These are phyloP conservation scores for Dactylonectria macrodidyma DNA, from an alignment of 2,329 filamentous ascomycete species.

Conservation along the genomic window DNA sequence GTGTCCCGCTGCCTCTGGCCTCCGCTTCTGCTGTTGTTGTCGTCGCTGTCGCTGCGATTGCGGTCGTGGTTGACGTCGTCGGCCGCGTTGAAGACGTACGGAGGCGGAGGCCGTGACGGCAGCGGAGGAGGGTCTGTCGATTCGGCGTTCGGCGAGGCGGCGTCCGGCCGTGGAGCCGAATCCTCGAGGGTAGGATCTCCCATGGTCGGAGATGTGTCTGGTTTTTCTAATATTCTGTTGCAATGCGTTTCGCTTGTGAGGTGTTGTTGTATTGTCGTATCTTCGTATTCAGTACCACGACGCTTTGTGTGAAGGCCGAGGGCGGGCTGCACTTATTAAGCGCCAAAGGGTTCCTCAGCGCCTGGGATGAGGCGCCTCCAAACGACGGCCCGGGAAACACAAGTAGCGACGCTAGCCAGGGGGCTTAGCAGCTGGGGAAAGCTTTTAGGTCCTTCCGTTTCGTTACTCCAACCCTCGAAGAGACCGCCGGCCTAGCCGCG, in stretches of 20 bases:
- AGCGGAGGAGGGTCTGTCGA: constrained; percentile 18
- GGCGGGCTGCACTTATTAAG: too few species aligned
- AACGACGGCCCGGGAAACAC: too few species aligned
- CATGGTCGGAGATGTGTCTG: constrained; percentile 25
- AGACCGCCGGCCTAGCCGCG: too few species aligned
- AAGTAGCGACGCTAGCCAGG: too few species aligned
- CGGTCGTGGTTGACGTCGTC: constrained; percentile 26
- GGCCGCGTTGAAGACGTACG: constrained; percentile 25
- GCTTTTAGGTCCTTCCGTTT: too few species aligned
- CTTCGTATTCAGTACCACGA: too few species aligned
- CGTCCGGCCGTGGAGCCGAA: constrained; percentile 15
- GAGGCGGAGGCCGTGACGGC: constrained; percentile 26
- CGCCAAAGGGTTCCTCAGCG: too few species aligned
- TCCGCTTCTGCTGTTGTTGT: neutral
- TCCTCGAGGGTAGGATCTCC: constrained; percentile 32
- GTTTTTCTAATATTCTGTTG: neutral
- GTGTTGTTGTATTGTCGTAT: neutral
- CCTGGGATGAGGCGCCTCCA: too few species aligned
- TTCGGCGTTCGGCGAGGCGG: neutral
- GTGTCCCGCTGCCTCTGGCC: neutral
- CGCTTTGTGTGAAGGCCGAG: too few species aligned
- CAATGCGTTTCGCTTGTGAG: neutral
- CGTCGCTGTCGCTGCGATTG: constrained; percentile 7
- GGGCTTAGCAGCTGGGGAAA: too few species aligned
- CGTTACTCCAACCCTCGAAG: too few species aligned